These are phyloP conservation scores for Aspergillus sp. DNA, from an alignment of 2,329 filamentous ascomycete species.

Conservation along the genomic window DNA sequence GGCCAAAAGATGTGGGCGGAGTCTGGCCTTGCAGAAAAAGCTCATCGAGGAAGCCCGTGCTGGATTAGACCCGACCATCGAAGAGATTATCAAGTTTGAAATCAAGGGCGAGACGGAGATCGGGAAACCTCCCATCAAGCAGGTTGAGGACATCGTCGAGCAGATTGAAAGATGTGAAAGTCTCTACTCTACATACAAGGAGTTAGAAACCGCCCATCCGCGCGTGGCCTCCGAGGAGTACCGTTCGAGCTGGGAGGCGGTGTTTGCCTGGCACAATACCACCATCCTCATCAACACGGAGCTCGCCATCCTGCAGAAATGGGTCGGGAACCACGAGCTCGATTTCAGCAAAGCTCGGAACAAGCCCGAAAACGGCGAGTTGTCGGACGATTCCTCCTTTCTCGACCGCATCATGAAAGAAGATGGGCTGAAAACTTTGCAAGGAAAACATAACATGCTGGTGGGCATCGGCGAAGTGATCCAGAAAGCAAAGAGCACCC, in stretches of 20 bases:
- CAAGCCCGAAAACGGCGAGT: conserved; percentile 66
- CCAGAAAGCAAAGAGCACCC: conserved; percentile 85
- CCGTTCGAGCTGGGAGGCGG: conserved; percentile 78
- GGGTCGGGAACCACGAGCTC: conserved; percentile 94
- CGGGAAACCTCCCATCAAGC: conserved; percentile 80
- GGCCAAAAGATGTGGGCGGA: conserved; percentile 78
- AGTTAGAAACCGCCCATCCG: conserved; percentile 73
- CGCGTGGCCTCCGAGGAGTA: conserved; percentile 74
- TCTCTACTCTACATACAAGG: conserved; percentile 76
- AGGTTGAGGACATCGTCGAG: conserved; percentile 83
- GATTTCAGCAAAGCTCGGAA: conserved; percentile 79
- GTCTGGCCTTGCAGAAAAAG: conserved; percentile 78
- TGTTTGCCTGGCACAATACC: conserved; percentile 96
- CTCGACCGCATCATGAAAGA: conserved; percentile 94
- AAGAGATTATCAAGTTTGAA: conserved; percentile 88
- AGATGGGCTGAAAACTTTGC: conserved; percentile 87
- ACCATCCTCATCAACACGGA: conserved; percentile 95
- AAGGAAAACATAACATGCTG: conserved; percentile 80
- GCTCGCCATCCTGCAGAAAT: conserved; percentile 83
- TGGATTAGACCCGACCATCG: conserved; percentile 70
- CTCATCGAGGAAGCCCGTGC: conserved; percentile 82
- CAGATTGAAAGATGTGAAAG: conserved; percentile 88
- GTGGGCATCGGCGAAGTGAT: conserved; percentile 81
- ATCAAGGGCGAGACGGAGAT: conserved; percentile 92
- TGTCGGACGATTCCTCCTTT: conserved; percentile 89